Evolutionary conservation across 331 rosid genomes (phyloP).

Genomic region (Stylosanthes scabra): DNA sequence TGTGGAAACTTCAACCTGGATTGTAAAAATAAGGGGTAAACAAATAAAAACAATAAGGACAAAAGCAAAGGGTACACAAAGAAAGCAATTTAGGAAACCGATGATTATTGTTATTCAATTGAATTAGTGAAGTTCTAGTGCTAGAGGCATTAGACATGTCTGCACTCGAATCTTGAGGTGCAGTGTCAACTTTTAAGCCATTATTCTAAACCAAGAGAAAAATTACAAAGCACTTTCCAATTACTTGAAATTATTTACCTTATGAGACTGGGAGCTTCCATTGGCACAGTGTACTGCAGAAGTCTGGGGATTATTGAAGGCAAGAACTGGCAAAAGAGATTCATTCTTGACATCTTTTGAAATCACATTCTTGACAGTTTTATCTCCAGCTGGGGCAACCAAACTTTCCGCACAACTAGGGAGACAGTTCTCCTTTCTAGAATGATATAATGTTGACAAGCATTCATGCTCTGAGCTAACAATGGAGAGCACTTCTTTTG

Average conservation of each 20-base stretch:
- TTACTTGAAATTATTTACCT: conserved; percentile 48
- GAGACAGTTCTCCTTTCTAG: conserved; percentile 33
- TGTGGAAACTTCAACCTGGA: conserved; percentile 56
- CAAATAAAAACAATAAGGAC: conserved; percentile 10
- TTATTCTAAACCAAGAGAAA: conserved; percentile 33
- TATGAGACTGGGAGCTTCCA: conserved; percentile 32
- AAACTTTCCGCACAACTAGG: conserved; percentile 31
- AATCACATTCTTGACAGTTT: conserved; percentile 34
- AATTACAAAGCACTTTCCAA: conserved; percentile 17
- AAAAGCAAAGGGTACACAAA: not conserved
- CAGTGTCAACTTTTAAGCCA: conserved; percentile 36
- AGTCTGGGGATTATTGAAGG: conserved; percentile 38
- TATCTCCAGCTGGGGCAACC: conserved; percentile 34
- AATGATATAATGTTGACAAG: conserved; percentile 35
- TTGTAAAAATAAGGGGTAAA: conserved; percentile 3
- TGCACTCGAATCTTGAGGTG: conserved; percentile 27
- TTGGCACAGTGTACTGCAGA: conserved; percentile 31
- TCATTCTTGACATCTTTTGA: conserved; percentile 39
- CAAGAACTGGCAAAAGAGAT: conserved; percentile 32
- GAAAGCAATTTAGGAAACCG: conserved; percentile 38
- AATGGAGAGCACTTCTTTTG: conserved; percentile 28
- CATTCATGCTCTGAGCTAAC: conserved; percentile 40
- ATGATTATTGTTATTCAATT: conserved; percentile 31
- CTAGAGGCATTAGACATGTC: conserved; percentile 23
- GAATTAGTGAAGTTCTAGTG: conserved; percentile 30